These are phyloP conservation scores for Clonostachys rhizophaga DNA, from an alignment of 2,329 filamentous ascomycete species.

Conservation along the genomic window DNA sequence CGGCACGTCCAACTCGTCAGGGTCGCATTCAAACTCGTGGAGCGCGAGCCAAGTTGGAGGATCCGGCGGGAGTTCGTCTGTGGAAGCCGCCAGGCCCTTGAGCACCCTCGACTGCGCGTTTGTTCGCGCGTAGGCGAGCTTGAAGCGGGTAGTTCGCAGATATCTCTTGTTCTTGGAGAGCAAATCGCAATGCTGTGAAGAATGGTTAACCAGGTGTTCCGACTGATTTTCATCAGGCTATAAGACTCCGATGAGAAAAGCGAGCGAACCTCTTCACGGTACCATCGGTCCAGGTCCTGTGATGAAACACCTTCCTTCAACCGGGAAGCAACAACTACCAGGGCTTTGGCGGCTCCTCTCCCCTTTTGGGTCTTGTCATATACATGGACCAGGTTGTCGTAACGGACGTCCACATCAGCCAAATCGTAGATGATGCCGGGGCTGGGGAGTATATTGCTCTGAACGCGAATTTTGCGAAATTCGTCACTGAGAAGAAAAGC, in stretches of 20 bases:
- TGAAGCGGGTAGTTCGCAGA: constrained; percentile 13
- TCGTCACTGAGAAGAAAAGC: constrained; percentile 22
- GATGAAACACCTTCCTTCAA: constrained; percentile 3
- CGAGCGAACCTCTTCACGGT: constrained; percentile 10
- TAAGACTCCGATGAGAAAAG: not conserved
- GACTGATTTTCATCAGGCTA: too few species aligned
- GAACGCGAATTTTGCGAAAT: constrained; percentile 23
- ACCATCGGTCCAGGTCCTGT: constrained; percentile 13
- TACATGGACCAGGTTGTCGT: constrained; percentile 12
- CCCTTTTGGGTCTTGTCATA: constrained; percentile 12
- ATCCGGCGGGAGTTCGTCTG: constrained; percentile 7
- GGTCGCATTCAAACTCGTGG: constrained; percentile 4
- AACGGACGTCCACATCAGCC: constrained; percentile 11
- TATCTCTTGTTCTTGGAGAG: constrained; percentile 9
- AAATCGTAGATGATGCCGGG: constrained; percentile 11
- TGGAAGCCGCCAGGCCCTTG: constrained; percentile 10
- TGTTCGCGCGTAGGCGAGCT: constrained; percentile 9
- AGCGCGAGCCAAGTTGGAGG: constrained; percentile 9
- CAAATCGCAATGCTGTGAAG: not conserved
- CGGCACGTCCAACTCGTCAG: not conserved
- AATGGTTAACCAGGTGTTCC: too few species aligned
- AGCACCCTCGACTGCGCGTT: constrained; percentile 11
- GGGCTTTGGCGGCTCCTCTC: constrained; percentile 6
- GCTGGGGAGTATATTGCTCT: constrained; percentile 17
- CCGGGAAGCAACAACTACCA: constrained; percentile 3